phyloP scores from a whole-genome alignment of 768 basidiomycete genomes.

The Tricholoma matsutake region DNA sequence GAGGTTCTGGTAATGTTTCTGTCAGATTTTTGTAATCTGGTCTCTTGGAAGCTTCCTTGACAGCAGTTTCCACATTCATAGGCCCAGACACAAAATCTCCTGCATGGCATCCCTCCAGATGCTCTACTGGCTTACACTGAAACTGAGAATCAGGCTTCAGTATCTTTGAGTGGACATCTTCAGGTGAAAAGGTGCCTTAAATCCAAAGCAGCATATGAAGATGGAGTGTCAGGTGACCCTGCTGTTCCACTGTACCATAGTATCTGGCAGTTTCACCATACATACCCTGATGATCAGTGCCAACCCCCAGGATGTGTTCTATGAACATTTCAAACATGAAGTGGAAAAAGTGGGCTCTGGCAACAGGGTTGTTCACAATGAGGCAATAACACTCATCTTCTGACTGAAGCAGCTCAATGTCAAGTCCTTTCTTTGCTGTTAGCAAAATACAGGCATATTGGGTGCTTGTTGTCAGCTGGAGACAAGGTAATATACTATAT shows the following conservation, averaged over 20 bases:
- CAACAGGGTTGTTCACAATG: neutral
- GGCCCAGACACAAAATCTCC: neutral
- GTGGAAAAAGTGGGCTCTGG: neutral
- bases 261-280: constrained; percentile 26
- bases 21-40: neutral
- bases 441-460: constrained; percentile 26
- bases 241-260: constrained; percentile 32
- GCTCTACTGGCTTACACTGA: neutral
- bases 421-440: neutral
- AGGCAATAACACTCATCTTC: neutral
- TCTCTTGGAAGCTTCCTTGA: neutral
- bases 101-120: neutral
- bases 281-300: neutral
- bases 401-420: neutral
- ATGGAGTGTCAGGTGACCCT: constrained; percentile 27
- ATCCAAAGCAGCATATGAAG: constrained; percentile 30
- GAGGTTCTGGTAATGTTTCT: neutral
- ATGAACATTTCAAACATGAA: neutral
- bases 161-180: constrained; percentile 2
- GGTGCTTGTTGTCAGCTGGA: constrained; percentile 26
- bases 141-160: constrained; percentile 5
- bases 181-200: constrained; percentile 1
- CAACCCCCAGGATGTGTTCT: constrained; percentile 11
- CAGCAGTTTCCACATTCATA: neutral
- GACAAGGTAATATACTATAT: constrained; percentile 34